A percentile compares a stretch with the other conserved stretches of the same genome.
These are phyloP conservation scores for Cutaneotrichosporon spelunceum DNA, from an alignment of 1,284 basidiomycete species.

Conservation along the genomic window DNA sequence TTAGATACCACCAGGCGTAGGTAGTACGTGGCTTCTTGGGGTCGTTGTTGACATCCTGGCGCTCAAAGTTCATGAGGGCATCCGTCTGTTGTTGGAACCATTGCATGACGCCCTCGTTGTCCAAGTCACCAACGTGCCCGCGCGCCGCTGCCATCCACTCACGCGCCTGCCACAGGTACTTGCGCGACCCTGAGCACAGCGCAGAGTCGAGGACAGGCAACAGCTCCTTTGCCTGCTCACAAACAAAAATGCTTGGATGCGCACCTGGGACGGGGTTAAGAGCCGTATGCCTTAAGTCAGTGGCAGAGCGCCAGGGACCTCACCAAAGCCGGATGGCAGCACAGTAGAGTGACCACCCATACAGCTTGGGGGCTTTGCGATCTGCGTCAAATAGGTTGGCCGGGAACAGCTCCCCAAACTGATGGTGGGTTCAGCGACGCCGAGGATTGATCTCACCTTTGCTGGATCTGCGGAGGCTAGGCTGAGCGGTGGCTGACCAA, in stretches of 20 bases:
- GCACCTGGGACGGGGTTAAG: slow-evolving; percentile 1
- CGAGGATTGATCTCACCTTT: slow-evolving; percentile 20
- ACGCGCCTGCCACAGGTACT: slow-evolving; percentile 30
- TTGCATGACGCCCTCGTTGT: neutral
- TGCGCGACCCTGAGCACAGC: slow-evolving; percentile 8
- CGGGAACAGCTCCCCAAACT: slow-evolving; percentile 35
- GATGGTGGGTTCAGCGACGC: neutral
- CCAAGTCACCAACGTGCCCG: slow-evolving; percentile 13
- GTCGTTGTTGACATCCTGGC: neutral
- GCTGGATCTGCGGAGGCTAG: slow-evolving; percentile 25
- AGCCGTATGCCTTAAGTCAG: slow-evolving; percentile 15
- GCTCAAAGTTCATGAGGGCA: slow-evolving; percentile 6
- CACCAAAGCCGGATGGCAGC: slow-evolving; percentile 30
- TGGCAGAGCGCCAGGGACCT: neutral
- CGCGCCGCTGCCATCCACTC: slow-evolving; percentile 27
- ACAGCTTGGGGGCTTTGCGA: slow-evolving; percentile 6
- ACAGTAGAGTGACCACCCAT: slow-evolving; percentile 33
- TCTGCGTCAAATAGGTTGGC: slow-evolving; percentile 16
- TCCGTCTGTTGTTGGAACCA: slow-evolving; percentile 14
- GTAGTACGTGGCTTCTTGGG: slow-evolving; percentile 9
- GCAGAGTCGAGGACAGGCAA: slow-evolving; percentile 15
- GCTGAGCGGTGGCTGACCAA: slow-evolving; percentile 15
- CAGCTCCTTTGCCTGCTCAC: slow-evolving; percentile 6
- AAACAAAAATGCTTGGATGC: neutral
- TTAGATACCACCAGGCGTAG: slow-evolving; percentile 28